These are phyloP conservation scores for Triticum monococcum DNA, from an alignment of 176 grass and related monocot species.

Conservation along the genomic window DNA sequence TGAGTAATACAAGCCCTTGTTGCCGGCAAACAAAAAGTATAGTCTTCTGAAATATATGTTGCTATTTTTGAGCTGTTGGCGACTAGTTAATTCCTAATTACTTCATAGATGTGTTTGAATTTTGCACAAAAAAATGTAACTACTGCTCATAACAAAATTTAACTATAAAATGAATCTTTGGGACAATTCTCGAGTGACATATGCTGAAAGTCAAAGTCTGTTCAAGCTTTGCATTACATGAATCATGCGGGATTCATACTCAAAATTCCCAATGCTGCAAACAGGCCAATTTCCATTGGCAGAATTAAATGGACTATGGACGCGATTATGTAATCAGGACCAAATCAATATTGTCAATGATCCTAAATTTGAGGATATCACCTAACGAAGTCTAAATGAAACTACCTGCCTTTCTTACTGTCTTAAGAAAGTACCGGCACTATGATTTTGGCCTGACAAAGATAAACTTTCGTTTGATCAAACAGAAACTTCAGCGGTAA, in stretches of 20 bases:
- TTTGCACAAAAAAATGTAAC: neutral
- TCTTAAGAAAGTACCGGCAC: neutral
- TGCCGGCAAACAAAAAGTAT: neutral
- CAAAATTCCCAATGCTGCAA: neutral
- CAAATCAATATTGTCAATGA: neutral
- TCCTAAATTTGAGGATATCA: neutral
- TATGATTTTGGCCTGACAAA: constrained; percentile 21
- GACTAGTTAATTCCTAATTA: neutral
- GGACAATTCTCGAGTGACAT: neutral
- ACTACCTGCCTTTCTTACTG: constrained; percentile 1
- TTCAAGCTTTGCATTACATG: neutral
- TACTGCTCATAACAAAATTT: neutral
- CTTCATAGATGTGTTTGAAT: neutral
- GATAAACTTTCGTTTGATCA: neutral
- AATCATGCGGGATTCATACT: neutral
- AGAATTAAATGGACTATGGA: neutral
- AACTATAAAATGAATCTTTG: neutral
- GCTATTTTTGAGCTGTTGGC: constrained; percentile 8
- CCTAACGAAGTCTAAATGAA: constrained; percentile 1
- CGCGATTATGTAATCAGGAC: neutral
- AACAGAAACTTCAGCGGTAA: constrained; percentile 95
- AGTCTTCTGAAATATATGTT: neutral
- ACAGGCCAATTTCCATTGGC: neutral
- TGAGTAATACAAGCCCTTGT: neutral
- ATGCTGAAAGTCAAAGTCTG: neutral